Conservation (phyloP, 768 basidiomycete species). For the Chalciporus sphaerocephalus region DNA sequence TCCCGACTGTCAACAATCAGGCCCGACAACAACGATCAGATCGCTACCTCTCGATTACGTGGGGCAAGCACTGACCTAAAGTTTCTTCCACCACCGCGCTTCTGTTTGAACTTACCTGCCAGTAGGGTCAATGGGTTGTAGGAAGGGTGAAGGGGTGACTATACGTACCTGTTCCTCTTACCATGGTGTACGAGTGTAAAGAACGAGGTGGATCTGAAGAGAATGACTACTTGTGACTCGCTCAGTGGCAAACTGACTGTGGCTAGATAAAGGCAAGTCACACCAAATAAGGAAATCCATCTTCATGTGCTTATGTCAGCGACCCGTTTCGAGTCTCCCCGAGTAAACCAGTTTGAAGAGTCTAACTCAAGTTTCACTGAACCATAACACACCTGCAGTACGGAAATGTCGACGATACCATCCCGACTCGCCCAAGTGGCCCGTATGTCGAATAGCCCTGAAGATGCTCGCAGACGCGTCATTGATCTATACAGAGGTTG, state of each 20-base stretch:
- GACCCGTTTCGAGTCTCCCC: constrained; percentile 4
- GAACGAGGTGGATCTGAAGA: neutral
- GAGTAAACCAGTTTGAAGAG: too few species aligned
- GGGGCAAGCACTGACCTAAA: constrained; percentile 53
- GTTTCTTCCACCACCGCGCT: constrained; percentile 82
- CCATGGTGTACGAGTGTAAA: constrained; percentile 21
- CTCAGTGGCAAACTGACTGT: neutral
- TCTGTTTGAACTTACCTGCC: constrained; percentile 77
- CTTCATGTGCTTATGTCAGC: constrained; percentile 17
- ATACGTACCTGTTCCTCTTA: constrained; percentile 29
- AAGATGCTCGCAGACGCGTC: constrained; percentile 64
- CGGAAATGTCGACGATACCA: constrained; percentile 80
- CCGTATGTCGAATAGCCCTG: constrained; percentile 48
- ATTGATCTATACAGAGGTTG: constrained; percentile 86
- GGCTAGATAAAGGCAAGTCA: constrained; percentile 15
- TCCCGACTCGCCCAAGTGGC: constrained; percentile 76
- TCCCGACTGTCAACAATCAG: constrained; percentile 42
- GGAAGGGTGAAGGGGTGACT: neutral
- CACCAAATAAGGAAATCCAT: constrained; percentile 10
- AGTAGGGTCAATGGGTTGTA: neutral
- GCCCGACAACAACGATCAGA: constrained; percentile 8
- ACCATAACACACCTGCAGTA: neutral
- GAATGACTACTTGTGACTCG: too few species aligned
- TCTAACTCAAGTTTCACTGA: too few species aligned
- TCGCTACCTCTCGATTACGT: constrained; percentile 5